Percentiles rank a stretch among this genome's conserved stretches.
These are phyloP conservation scores for Backusella morwellensis DNA, from an alignment of 192 early-diverging fungal genomes.

Conservation along the genomic window DNA sequence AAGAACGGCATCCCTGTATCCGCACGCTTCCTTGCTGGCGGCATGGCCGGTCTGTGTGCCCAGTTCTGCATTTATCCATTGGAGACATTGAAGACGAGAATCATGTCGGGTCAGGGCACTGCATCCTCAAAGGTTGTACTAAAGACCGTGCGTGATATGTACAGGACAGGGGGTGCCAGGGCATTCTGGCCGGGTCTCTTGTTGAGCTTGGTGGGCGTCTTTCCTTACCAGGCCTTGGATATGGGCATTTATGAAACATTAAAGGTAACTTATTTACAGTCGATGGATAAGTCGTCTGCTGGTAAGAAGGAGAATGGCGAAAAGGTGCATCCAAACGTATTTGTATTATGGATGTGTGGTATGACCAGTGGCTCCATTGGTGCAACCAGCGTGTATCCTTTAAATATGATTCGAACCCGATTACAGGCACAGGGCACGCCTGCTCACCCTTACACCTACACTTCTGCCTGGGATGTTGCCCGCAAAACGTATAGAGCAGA, in stretches of 20 bases:
- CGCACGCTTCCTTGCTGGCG: conserved; percentile 66
- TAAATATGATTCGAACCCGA: conserved; percentile 69
- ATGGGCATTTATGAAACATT: conserved; percentile 70
- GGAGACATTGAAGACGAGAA: conserved; percentile 71
- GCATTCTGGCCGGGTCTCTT: conserved; percentile 55
- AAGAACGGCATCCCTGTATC: conserved; percentile 37
- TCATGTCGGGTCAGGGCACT: conserved; percentile 60
- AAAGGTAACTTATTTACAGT: conserved; percentile 54
- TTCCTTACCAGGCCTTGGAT: conserved; percentile 75
- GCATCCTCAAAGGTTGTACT: conserved; percentile 23
- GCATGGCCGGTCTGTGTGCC: conserved; percentile 63
- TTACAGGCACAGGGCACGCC: conserved; percentile 81
- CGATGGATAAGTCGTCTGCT: conserved; percentile 25
- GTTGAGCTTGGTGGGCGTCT: conserved; percentile 58
- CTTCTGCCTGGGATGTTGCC: conserved; percentile 58
- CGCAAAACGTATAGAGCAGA: conserved; percentile 59
- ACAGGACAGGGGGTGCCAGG: conserved; percentile 53
- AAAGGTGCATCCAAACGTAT: conserved; percentile 41
- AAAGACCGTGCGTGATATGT: conserved; percentile 57
- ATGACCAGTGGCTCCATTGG: conserved; percentile 64
- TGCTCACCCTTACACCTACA: conserved; percentile 67
- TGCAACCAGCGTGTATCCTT: conserved; percentile 67
- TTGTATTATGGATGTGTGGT: conserved; percentile 59
- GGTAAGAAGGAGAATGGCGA: conserved; percentile 23
- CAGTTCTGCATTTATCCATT: conserved; percentile 76